Base-by-base conservation (phyloP, 108 stramenopile species). In the Cylindrotheca closterium region DNA sequence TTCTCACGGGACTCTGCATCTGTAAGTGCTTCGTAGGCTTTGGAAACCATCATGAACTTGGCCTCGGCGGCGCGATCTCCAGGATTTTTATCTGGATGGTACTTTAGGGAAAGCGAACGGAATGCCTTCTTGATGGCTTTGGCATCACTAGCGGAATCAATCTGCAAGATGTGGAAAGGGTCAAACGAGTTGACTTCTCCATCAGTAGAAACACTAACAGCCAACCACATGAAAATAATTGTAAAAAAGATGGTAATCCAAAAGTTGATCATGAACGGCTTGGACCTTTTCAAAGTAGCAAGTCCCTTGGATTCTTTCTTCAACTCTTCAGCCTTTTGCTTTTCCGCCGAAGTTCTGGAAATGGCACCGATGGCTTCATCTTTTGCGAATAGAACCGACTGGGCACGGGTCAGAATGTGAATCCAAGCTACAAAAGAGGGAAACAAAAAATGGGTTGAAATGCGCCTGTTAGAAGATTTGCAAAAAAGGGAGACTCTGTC, bases 1-100 rank as follows among this genome's bases (percentile, higher is more conserved):
- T 96, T 91, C 62, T 91, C 89, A 60, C 87, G 78, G 34, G 94
- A 90, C 12, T 73, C 80, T 26, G 84, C 86, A 56, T 98, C 92
- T 2, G 94, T 93, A n/a, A 98, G 75, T 22, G 94, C 81, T 73
- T 96, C 94, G 80, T 96, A 96, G 45, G 97, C 97, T 73, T 96
- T 96, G 53, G 92, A 85, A 17, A 98, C 90, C 85, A 96, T 93
- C 89, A 96, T 94, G 76, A 98, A 98, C 60, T 87, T 95, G 10
- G 93, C 96, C 74, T 93, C 92, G 0, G 94, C 92, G 8, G 70
- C 74, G 17, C 91, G 88, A 67, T 95, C 88, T 42, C 91, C 92
- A 55, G 92, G 93, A 66, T 95, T 94, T 77, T 93, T 93, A 70
- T 97, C 96, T 48, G 96, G 96, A 69, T 97, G 96, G 81, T 72